phyloP scores from a whole-genome alignment of 169 alveolate species.

The Plasmodium vinckei region DNA sequence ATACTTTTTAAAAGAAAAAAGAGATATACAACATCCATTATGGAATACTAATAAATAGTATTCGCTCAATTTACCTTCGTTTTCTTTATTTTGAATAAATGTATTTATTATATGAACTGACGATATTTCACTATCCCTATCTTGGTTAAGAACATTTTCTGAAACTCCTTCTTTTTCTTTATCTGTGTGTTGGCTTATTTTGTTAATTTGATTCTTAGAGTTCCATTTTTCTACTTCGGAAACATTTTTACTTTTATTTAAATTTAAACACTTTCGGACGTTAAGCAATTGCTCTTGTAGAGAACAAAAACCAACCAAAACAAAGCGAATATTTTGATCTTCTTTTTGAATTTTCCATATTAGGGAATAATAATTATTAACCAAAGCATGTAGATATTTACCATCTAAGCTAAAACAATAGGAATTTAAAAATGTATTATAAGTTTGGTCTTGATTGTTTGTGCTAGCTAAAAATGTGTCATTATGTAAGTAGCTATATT shows the following conservation, averaged over 20 bases:
- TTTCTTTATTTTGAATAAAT: constrained; percentile 9
- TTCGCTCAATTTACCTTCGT: not conserved
- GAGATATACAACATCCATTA: constrained; percentile 52
- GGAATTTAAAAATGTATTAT: constrained; percentile 21
- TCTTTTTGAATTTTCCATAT: constrained; percentile 28
- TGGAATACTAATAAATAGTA: constrained; percentile 57
- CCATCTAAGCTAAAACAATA: constrained; percentile 56
- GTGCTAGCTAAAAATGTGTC: not conserved
- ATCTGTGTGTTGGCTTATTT: not conserved
- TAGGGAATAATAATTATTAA: constrained; percentile 29
- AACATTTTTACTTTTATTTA: not conserved
- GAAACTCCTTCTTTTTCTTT: not conserved
- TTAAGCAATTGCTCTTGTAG: constrained; percentile 12
- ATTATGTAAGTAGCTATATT: constrained; percentile 14
- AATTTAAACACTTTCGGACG: not conserved
- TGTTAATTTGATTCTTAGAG: not conserved
- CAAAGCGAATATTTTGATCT: not conserved
- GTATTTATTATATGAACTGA: constrained; percentile 47
- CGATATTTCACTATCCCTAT: not conserved
- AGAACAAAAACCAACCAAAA: constrained; percentile 46
- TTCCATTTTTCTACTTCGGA: not conserved
- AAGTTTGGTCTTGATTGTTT: not conserved
- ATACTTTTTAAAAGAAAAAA: constrained; percentile 38
- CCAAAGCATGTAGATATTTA: constrained; percentile 33
- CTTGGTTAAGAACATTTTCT: not conserved